phyloP scores from a whole-genome alignment of 495 filamentous ascomycete genomes.

The Penicillium fimorum region DNA sequence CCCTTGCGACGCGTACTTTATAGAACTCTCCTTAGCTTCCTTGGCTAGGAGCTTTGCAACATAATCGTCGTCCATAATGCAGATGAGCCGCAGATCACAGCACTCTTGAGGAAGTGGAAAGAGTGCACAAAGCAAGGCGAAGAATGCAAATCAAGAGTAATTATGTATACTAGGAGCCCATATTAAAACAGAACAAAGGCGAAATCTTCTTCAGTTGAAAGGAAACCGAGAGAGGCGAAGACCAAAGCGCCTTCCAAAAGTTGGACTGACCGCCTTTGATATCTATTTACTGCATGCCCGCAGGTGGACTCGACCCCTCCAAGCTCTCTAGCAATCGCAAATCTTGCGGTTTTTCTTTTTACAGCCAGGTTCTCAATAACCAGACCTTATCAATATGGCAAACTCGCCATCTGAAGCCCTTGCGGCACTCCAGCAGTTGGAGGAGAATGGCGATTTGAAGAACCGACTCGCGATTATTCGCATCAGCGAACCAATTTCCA shows the following conservation, averaged over 20 bases:
- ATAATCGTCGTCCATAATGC: constrained; percentile 64
- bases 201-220: not conserved
- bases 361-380: not conserved
- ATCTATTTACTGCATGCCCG: constrained; percentile 9
- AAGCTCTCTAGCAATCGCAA: not conserved
- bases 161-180: not conserved
- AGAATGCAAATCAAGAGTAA: not conserved
- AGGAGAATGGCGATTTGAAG: constrained; percentile 50
- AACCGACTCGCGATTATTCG: constrained; percentile 66
- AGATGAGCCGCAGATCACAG: constrained; percentile 23
- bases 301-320: not conserved
- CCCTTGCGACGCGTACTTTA: constrained; percentile 71
- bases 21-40: constrained; percentile 68
- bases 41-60: constrained; percentile 70
- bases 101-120: not conserved
- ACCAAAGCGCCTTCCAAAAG: constrained; percentile 15
- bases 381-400: constrained; percentile 28
- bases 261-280: constrained; percentile 20
- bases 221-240: constrained; percentile 3
- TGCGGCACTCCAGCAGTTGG: constrained; percentile 39
- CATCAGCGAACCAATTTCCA: constrained; percentile 70
- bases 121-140: not conserved
- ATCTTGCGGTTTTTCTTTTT: not conserved
- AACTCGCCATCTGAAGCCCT: constrained; percentile 31
- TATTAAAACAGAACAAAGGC: not conserved